Conservation (phyloP, 2,329 filamentous ascomycete species). For the Penicillium sp. region DNA sequence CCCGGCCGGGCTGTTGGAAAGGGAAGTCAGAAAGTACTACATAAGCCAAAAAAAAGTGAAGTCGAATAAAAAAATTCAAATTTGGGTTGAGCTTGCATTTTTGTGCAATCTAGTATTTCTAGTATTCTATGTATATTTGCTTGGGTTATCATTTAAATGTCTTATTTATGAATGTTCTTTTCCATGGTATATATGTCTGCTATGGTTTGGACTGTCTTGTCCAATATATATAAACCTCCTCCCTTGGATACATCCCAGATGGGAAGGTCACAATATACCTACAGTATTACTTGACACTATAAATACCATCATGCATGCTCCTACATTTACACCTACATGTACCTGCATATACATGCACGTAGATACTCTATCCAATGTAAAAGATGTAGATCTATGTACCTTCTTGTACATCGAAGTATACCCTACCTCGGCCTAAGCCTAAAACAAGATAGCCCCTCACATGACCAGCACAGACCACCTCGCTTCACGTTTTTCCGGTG, state of each 20-base stretch:
- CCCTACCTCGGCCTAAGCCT: not conserved
- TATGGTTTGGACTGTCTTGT: too few relatives aligned
- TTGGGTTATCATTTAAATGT: too few relatives aligned
- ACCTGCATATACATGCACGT: not conserved
- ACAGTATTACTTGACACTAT: not conserved
- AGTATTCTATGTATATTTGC: too few relatives aligned
- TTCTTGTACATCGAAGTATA: not conserved
- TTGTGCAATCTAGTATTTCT: too few relatives aligned
- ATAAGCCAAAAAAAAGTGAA: not conserved
- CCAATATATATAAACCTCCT: too few relatives aligned
- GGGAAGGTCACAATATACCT: not conserved
- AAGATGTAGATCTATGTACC: not conserved
- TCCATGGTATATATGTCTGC: too few relatives aligned
- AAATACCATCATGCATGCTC: not conserved
- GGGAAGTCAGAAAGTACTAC: not conserved
- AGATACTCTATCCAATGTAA: not conserved
- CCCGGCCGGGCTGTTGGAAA: constrained; percentile 30
- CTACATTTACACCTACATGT: not conserved
- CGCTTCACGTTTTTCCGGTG: constrained; percentile 33
- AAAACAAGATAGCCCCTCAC: constrained; percentile 16
- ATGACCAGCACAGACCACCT: constrained; percentile 35
- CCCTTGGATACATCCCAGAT: too few relatives aligned
- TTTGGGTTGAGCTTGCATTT: too few relatives aligned
- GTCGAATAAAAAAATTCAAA: too few relatives aligned
- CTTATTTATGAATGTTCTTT: too few relatives aligned